Percentiles rank a stretch among this genome's conserved stretches.
Evolutionary conservation across 2,329 filamentous ascomycete genomes (phyloP).

Genomic region (Cladobotryum mycophilum): DNA sequence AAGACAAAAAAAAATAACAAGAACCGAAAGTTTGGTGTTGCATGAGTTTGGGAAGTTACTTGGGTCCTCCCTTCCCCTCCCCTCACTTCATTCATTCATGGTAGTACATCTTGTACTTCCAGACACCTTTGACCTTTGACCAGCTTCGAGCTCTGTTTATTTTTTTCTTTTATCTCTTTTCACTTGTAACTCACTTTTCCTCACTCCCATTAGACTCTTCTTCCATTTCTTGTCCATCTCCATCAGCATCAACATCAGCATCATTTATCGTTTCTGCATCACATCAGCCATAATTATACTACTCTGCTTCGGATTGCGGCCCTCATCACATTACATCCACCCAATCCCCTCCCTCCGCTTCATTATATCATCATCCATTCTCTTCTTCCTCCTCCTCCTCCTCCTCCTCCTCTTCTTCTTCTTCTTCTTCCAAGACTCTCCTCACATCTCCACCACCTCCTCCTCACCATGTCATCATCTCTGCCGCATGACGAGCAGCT

Average conservation of each 20-base stretch:
- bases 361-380: background rate
- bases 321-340: background rate
- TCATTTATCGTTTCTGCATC: background rate
- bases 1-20: background rate
- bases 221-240: too few relatives aligned
- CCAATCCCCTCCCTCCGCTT: background rate
- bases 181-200: background rate
- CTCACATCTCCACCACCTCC: background rate
- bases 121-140: background rate
- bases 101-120: too few relatives aligned
- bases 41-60: too few relatives aligned
- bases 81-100: too few relatives aligned
- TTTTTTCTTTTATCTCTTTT: background rate
- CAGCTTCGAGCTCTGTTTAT: constrained; percentile 3
- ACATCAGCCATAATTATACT: background rate
- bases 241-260: background rate
- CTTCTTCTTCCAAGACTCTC: background rate
- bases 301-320: background rate
- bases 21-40: too few relatives aligned
- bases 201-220: background rate
- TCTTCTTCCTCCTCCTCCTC: background rate
- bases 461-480: background rate
- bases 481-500: constrained; percentile 23
- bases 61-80: too few relatives aligned
- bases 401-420: too few relatives aligned